Base-by-base conservation (phyloP, 2,329 filamentous ascomycete species). In the Paracoccidioides brasiliensis region DNA sequence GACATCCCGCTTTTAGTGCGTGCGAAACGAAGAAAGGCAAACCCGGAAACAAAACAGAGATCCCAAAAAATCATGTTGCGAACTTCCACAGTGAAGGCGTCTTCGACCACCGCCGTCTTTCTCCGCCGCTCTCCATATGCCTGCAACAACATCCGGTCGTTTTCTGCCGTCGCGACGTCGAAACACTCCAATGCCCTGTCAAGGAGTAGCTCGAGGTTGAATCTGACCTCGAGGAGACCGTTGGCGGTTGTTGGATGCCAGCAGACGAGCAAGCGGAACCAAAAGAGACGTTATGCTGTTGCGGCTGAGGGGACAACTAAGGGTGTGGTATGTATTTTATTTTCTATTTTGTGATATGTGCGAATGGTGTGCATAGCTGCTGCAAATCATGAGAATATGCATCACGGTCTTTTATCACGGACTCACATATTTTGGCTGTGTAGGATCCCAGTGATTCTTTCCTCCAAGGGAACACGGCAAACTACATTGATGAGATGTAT, bases 401-500 rank as follows among this genome's bases (percentile, higher is more conserved):
- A 30, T 52, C 6, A 7, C 32, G 22, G 3, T 32, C 12, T 28
- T 15, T 30, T 10, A 53, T 5, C 30, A 10, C n/a, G 56, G 56
- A 66, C 62, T 65, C 60, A 66, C 57, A n/a, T 62, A 54, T 61
- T 61, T 58, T 57, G 57, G 61, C 59, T 32, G 56, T 58, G 22
- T 59, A 82, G 80, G 89, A 95, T 70, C 82, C 90, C 62, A 95
- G 87, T 73, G 93, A 98, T 75, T 95, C 85, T 76, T 98, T 98
- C 80, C 81, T 98, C 59, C 88, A 90, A 61, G 93, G 93, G 63
- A 97, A 88, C 78, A 93, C 91, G 58, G 93, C 93, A 74, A 96
- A 95, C 78, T 98, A 98, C 77, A 89, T 98, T 70, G 93, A 98
- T 73, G 93, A 96, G 78, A 98, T 98, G 93, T 98, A 98, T 75